Evolutionary conservation across 2,329 filamentous ascomycete genomes (phyloP).

Genomic region (Trichoderma arundinaceum): DNA sequence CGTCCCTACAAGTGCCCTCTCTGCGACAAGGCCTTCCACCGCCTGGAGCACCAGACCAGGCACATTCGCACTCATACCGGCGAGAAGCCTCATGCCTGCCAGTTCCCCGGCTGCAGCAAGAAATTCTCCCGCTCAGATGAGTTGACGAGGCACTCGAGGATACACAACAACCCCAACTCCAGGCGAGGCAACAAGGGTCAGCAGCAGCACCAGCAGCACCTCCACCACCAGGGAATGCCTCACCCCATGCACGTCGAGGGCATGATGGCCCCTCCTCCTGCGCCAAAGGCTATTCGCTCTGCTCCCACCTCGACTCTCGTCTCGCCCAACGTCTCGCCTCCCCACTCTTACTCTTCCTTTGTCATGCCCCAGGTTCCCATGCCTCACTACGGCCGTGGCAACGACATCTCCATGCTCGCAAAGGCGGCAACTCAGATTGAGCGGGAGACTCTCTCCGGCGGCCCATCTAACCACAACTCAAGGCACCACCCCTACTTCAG

Average conservation of each 20-base stretch:
- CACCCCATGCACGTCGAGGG: conserved; percentile 58
- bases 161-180: conserved; percentile 99
- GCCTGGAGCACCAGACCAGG: conserved; percentile 86
- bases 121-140: conserved; percentile 97
- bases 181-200: conserved; percentile 84
- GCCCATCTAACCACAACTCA: conserved; percentile 50
- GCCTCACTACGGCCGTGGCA: conserved; percentile 56
- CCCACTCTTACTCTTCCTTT: conserved; percentile 83
- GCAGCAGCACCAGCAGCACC: conserved; percentile 48
- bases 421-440: conserved; percentile 67
- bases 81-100: conserved; percentile 96
- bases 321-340: conserved; percentile 96
- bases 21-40: conserved; percentile 98
- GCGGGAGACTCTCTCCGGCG: conserved; percentile 56
- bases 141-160: conserved; percentile 93
- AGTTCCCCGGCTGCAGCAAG: conserved; percentile 94
- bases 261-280: conserved; percentile 79
- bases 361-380: conserved; percentile 55
- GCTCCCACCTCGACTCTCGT: conserved; percentile 84
- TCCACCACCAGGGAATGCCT: conserved; percentile 47
- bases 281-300: conserved; percentile 82
- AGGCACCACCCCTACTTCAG: conserved; percentile 62
- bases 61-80: conserved; percentile 98
- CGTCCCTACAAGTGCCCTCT: conserved; percentile 98
- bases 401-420: conserved; percentile 65